Evolutionary conservation across 306 rosid species (phyloP), one percentile per base, ranked within the genome.

Genomic region (Citrullus colocynthis): DNA sequence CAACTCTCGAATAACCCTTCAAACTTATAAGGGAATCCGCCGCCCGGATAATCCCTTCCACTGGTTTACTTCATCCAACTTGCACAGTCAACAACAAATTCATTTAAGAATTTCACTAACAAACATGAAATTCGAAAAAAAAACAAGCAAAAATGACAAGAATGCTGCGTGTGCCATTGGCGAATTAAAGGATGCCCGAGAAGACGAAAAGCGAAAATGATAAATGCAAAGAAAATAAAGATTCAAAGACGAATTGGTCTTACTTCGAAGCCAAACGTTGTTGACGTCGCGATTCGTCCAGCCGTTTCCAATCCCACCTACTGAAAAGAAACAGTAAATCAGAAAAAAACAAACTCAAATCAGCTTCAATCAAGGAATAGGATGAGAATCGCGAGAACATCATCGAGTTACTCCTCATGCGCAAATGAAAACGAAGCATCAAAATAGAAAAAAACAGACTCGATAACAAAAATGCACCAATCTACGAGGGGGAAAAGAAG

Each of bases 221-320:
- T 65, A 37, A 4, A 17, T 59, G 17, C 45, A 20, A 60, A 61
- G 34, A 62, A 72, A 54, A 20, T 48, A 45, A 9, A 34, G 30
- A 37, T 21, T 45, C 37, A 59, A 36, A 57, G 45, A 76, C 41
- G 42, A 74, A 74, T 71, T 12, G 30, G 13, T 74, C 81, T 16
- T 55, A 88, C 89, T 76, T 61, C 85, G 70, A 88, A 66, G 78
- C 73, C 76, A 61, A 52, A 51, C 81, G 57, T 74, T 84, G 51
- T 77, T 82, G 67, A 74, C 58, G 78, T 58, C 78, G 18, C 80
- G 77, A 75, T 80, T 90, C 83, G 76, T 87, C 88, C 85, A 74
- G 82, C 72, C 65, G 81, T 42, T 83, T 49, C 62, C 77, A 74
- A 51, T 32, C 64, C 78, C 74, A 80, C 87, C 96, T 85, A 81